Base-by-base conservation (phyloP, 2,329 filamentous ascomycete genomes). In the Aspergillus sp. region DNA sequence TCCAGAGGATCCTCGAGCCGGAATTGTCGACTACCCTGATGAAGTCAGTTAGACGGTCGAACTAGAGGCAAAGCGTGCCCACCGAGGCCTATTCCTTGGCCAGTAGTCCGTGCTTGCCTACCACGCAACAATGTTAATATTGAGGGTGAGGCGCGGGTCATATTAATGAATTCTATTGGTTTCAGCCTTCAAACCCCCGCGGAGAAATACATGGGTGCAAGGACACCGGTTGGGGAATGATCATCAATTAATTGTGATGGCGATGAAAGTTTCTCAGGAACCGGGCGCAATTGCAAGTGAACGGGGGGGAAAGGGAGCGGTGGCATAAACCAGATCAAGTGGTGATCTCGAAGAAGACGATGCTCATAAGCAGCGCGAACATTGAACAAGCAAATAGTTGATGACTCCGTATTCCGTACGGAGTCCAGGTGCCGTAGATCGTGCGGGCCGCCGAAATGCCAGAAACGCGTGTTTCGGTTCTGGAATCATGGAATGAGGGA, bases 401-500 rank as follows among this genome's bases (percentile, higher is more conserved):
- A 51, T 12, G 22, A 51, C 31, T 42, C 36, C 36, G 36, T 29
- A 29, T 6, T 29, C 26, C 26, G 26, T 29, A 29, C 26, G 26
- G 26, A 29, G 26, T 42, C 2, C 36, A 20, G 47, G 47, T 10
- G 45, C 29, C 49, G 47, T 31, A 56, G 54, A 56, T 56, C 54
- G 54, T 56, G 46, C 49, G 49, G 53, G 52, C 52, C 52, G 36
- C 18, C 49, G 31, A 22, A 22, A 45, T 20, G n/a, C 26, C 24
- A 55, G 31, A 22, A 22, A 50, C 31, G n/a, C 26, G 29, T 29
- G 54, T 42, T 29, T 52, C 24, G 57, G 46, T 55, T 58, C 57
- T 58, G 47, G 57, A 58, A 55, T 49, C 52, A 56, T 46, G 14
- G 10, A 51, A 51, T 22, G 29, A 22, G 46, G 32, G 20, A 42